A percentile compares a stretch with the other conserved stretches of the same genome.
phyloP scores from a whole-genome alignment of 139 green algal genomes.

The Medakamo hakoo region DNA sequence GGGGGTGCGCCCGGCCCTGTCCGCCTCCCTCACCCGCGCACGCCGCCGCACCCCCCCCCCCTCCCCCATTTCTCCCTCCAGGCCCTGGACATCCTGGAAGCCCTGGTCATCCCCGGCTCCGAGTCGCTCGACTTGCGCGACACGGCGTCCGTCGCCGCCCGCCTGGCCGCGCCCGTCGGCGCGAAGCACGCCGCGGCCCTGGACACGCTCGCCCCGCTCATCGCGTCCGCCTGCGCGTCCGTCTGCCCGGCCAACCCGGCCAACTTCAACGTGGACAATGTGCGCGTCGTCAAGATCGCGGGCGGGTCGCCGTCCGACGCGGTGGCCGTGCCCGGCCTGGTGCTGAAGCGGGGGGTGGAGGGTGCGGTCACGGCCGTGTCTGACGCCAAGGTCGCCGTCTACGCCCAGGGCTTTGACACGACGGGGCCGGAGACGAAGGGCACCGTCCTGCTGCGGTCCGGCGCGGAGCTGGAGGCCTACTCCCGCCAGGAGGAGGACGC shows the following conservation, averaged over 20 bases:
- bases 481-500: conserved; percentile 66
- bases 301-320: conserved; percentile 45
- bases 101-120: conserved; percentile 53
- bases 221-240: conserved; percentile 82
- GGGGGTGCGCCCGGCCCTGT: not conserved
- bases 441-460: conserved; percentile 90
- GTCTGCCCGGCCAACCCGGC: conserved; percentile 82
- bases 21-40: no score
- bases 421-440: conserved; percentile 77
- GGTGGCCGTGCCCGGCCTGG: conserved; percentile 67
- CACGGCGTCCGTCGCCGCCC: conserved; percentile 39
- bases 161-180: conserved; percentile 60
- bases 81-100: conserved; percentile 71
- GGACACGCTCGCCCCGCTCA: conserved; percentile 61
- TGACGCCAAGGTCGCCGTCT: conserved; percentile 81
- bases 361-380: conserved; percentile 57
- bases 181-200: conserved; percentile 89
- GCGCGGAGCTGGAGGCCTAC: conserved; percentile 87
- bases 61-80: no score
- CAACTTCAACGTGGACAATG: conserved; percentile 99
- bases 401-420: conserved; percentile 69
- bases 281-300: conserved; percentile 88
- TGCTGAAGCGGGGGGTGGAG: conserved; percentile 74
- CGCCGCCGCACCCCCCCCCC: no score
- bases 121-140: conserved; percentile 70